Evolutionary conservation across 192 early-diverging fungal species (phyloP), one percentile per base, ranked within the genome.

Genomic region (Paraglomus brasilianum): DNA sequence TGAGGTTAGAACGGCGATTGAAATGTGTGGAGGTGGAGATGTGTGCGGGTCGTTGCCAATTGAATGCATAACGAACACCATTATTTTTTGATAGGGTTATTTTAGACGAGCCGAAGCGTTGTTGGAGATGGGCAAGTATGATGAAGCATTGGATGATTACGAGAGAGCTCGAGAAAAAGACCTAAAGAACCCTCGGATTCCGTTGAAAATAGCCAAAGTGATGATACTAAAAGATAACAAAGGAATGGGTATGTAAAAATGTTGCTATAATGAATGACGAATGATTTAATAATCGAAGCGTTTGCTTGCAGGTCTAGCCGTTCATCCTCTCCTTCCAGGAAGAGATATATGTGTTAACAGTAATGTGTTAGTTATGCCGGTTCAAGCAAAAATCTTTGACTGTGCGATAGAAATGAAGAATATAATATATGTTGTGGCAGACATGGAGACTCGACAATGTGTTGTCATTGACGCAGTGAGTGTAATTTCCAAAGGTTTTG

Each of bases 361-460:
- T 15, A 66, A 59, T 36, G 15, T 38, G 42, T 41, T 82, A 19
- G 67, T 86, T 39, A 85, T 88, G 40, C 92, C 90, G 47, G 87
- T 97, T 47, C 88, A 93, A 64, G 84, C 82, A 43, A 58, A 81
- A 52, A 85, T 97, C 38, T 92, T 86, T 72, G 84, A 85, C 51
- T 93, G 88, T 75, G 94, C 94, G 8, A 72, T 73, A 9, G 82
- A 87, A 21, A 93, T 97, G 92, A 83, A 82, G 50, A 97, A 97
- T 77, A 92, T 88, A 66, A 82, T 94, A 17, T 94, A 96, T 75
- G 63, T 94, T 21, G 78, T 96, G 10, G 92, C 78, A 36, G 91
- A 95, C 72, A 70, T 70, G 30, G 78, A 81, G 11, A 84, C 82
- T 56, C 81, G 82, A 58, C 81, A 92, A 65, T 93, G 90, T 69